Conservation (phyloP, 2,329 filamentous ascomycete species). For the Talaromyces sp. region DNA sequence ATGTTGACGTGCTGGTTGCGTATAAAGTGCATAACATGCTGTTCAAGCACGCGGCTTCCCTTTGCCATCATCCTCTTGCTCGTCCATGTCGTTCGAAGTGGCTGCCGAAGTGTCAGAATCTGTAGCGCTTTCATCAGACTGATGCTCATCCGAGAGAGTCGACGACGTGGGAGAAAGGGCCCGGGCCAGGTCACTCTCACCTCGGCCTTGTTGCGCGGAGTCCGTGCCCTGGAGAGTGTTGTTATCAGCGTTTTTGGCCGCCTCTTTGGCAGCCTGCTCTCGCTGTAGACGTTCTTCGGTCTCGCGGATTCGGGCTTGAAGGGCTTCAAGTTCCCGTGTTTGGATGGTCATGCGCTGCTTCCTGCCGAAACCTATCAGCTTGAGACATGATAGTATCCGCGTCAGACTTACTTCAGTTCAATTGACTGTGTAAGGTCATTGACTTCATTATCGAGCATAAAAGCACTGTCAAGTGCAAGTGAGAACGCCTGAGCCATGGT, state of each 20-base stretch:
- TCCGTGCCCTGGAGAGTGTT: conserved; percentile 16
- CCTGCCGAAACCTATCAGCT: conserved; percentile 47
- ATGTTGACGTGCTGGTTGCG: neutral
- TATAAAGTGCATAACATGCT: neutral
- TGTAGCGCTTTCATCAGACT: conserved; percentile 26
- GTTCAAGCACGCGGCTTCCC: conserved; percentile 6
- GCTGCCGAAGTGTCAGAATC: conserved; percentile 24
- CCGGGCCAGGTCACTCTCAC: conserved; percentile 20
- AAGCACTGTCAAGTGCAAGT: conserved; percentile 79
- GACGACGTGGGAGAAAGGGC: conserved; percentile 21
- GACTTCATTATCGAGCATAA: conserved; percentile 77
- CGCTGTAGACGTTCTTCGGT: conserved; percentile 71
- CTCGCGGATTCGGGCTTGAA: conserved; percentile 78
- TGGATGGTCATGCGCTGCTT: conserved; percentile 74
- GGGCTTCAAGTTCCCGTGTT: conserved; percentile 75
- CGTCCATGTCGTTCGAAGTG: conserved; percentile 22
- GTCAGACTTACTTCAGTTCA: conserved; percentile 68
- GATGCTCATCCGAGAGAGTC: conserved; percentile 21
- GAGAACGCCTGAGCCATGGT: conserved; percentile 87
- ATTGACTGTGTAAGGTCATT: conserved; percentile 71
- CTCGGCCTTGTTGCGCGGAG: conserved; percentile 22
- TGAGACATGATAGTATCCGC: neutral
- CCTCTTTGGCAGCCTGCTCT: conserved; percentile 20
- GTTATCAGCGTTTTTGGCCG: conserved; percentile 16
- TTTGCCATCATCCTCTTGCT: conserved; percentile 6